phyloP scores from a whole-genome alignment of 2,329 filamentous ascomycete species.

The Coleophoma cylindrospora region DNA sequence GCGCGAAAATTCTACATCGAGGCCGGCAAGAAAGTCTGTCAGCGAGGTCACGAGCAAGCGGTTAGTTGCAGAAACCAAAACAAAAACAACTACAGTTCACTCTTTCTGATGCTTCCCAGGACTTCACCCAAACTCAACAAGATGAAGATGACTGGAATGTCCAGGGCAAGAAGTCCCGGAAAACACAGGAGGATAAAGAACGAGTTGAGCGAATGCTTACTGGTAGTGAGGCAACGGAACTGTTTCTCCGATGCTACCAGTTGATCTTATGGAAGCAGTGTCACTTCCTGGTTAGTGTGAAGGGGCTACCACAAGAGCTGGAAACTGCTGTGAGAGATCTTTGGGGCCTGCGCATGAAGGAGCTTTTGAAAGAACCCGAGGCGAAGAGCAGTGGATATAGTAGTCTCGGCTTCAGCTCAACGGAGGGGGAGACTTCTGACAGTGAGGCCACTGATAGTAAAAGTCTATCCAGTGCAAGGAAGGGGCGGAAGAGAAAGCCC shows the following conservation, averaged over 20 bases:
- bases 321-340: constrained; percentile 78
- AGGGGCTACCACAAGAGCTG: constrained; percentile 65
- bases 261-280: constrained; percentile 80
- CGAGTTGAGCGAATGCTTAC: constrained; percentile 48
- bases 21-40: constrained; percentile 61
- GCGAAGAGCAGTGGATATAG: constrained; percentile 23
- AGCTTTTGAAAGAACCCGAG: constrained; percentile 34
- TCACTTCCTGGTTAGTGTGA: constrained; percentile 63
- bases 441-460: constrained; percentile 26
- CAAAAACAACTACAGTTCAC: not conserved
- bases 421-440: constrained; percentile 30
- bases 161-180: constrained; percentile 48
- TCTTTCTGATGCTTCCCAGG: constrained; percentile 17
- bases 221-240: constrained; percentile 65
- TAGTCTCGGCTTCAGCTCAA: constrained; percentile 18
- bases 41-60: constrained; percentile 59
- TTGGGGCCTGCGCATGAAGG: constrained; percentile 58
- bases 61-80: constrained; percentile 31
- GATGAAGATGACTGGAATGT: constrained; percentile 67
- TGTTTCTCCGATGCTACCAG: constrained; percentile 83
- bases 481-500: constrained; percentile 13
- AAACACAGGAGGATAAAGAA: constrained; percentile 57
- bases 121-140: constrained; percentile 37
- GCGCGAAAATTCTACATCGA: constrained; percentile 53
- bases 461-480: constrained; percentile 43